Conservation (phyloP, 1,139 yeast genomes). For the Protomyces gravidus region DNA sequence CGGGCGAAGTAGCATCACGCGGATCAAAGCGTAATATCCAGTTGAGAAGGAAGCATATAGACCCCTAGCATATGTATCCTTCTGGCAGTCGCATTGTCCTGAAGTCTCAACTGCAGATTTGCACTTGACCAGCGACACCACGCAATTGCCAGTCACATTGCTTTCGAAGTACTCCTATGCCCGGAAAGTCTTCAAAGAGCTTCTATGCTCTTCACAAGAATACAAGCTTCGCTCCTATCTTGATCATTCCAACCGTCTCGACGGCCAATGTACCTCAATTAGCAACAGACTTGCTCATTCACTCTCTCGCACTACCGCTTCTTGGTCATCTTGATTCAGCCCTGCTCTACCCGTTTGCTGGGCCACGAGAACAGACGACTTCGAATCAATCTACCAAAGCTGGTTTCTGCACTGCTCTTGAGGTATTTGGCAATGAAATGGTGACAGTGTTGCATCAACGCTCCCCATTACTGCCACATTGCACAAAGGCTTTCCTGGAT, state of each 20-base stretch:
- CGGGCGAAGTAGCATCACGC: no score
- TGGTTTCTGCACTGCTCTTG: conserved; percentile 30
- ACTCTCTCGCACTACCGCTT: conserved; percentile 52
- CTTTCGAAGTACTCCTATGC: no score
- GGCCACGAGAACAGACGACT: conserved; percentile 49
- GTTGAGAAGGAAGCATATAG: no score
- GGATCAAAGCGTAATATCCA: no score
- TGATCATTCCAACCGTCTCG: conserved; percentile 69
- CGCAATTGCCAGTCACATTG: no score
- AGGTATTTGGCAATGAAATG: conserved; percentile 41
- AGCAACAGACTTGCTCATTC: conserved; percentile 66
- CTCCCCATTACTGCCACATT: conserved; percentile 74
- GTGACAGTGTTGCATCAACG: conserved; percentile 70
- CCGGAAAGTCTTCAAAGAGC: no score
- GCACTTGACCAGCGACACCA: no score
- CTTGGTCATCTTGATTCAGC: conserved; percentile 56
- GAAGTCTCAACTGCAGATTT: no score
- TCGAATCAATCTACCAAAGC: neutral
- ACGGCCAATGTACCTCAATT: conserved; percentile 89
- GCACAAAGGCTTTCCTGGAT: conserved; percentile 50
- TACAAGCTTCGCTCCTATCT: conserved; percentile 15
- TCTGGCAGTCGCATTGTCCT: no score
- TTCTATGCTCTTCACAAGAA: no score
- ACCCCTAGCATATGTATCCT: no score
- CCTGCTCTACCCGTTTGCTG: conserved; percentile 73